A percentile compares a stretch with the other conserved stretches of the same genome.
Conservation (phyloP, 441 rosid genomes). For the Syzygium syzygioides region DNA sequence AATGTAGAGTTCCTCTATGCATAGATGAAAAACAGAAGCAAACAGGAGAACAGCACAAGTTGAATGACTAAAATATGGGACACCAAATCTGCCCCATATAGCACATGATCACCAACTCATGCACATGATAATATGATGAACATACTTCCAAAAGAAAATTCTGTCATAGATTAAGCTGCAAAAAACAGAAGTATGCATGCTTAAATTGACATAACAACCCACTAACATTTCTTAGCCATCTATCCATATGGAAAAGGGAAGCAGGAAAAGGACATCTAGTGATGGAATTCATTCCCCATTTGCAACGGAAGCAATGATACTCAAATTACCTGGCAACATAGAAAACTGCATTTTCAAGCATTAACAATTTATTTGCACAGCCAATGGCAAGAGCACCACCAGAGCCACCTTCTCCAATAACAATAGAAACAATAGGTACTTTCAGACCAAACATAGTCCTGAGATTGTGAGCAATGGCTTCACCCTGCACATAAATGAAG, state of each 20-base stretch:
- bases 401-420: conserved; percentile 98
- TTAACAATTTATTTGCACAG: conserved; percentile 82
- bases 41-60: not conserved
- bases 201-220: not conserved
- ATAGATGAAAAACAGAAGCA: not conserved
- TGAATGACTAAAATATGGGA: not conserved
- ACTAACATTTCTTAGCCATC: not conserved
- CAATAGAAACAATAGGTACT: conserved; percentile 86
- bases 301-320: not conserved
- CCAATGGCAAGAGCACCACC: conserved; percentile 98
- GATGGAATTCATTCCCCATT: not conserved
- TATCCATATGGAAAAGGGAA: not conserved
- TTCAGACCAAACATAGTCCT: conserved; percentile 92
- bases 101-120: not conserved
- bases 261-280: not conserved
- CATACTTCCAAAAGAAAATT: not conserved
- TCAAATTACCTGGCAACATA: conserved; percentile 85
- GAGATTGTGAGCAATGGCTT: conserved; percentile 91
- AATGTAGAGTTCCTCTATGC: not conserved
- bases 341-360: conserved; percentile 95
- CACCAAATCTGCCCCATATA: not conserved
- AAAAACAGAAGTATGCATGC: not conserved
- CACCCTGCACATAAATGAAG: conserved; percentile 55
- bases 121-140: not conserved
- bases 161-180: not conserved